Evolutionary conservation across 495 filamentous ascomycete genomes (phyloP), one percentile per base, ranked within the genome.

Genomic region (Entonaema liquescens): DNA sequence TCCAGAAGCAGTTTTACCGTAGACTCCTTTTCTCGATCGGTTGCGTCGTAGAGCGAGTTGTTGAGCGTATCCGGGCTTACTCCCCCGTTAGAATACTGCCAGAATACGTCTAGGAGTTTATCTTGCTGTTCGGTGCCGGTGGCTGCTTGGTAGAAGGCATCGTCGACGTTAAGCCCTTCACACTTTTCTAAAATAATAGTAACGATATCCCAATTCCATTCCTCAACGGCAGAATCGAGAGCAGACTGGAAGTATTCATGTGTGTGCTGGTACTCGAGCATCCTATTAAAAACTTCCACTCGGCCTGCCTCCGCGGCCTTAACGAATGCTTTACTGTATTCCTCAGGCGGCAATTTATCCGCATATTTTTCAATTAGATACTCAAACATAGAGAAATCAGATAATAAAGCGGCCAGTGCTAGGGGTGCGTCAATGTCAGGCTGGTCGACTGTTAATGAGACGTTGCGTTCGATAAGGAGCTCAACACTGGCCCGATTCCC

Each of bases 311-410:
- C 73, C 15, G 73, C 75, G 1, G 75, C 64, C 56, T 65, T 71
- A 15, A 77, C 73, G 8, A 77, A 55, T 11, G 75, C 75, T 31
- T 77, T 77, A 23, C 67, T 71, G 26, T 74, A 77, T 38, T 77
- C 75, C 36, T 71, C 70, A 17, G 68, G 47, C 23, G 75, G 70
- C 19, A 77, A 26, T 38, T 72, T 73, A 25, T 68, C 67, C 13
- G 73, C 73, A 33, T 77, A 77, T 33, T 68, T 60, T 12, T 74
- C 40, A 35, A 77, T 67, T 0, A 79, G 58, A 57, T 70, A 77
- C 19, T 78, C 75, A 29, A 79, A 74, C 77, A 79, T 79, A 8
- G 75, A 71, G 21, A 73, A 57, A 23, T 79, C 76, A 8, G 78
- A 71, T 21, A 76, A 13, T 12, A 68, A 58, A 23, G 76, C 75